phyloP scores from a whole-genome alignment of 2,329 filamentous ascomycete species.

The Aspergillus eucalypticola region DNA sequence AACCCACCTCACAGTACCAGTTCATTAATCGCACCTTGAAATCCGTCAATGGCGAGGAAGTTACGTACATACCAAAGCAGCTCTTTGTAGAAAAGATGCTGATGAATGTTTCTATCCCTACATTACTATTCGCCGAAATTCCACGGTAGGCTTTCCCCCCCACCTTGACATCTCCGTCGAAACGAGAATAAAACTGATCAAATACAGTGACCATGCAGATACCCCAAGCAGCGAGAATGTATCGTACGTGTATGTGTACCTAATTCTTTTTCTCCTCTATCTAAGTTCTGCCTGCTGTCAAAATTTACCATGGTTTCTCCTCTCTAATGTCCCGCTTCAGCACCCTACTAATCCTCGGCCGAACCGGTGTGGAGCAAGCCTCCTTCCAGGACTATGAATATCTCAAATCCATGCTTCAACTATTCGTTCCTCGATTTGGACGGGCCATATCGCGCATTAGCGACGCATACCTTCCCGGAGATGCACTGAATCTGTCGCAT shows the following conservation, averaged over 20 bases:
- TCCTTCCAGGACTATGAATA: constrained; percentile 5
- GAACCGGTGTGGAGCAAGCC: constrained; percentile 1
- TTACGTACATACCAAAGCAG: neutral
- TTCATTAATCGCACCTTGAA: neutral
- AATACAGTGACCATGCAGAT: too few relatives aligned
- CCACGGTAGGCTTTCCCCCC: neutral
- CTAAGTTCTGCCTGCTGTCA: too few relatives aligned
- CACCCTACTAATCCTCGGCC: neutral
- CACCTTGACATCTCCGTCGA: neutral
- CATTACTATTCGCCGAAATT: neutral
- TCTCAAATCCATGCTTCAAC: constrained; percentile 4
- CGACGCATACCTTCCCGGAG: constrained; percentile 1
- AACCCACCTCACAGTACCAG: neutral
- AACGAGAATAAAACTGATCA: too few relatives aligned
- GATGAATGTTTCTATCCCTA: constrained; percentile 1
- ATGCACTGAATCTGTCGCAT: neutral
- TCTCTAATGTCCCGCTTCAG: neutral
- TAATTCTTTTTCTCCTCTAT: too few relatives aligned
- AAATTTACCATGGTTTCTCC: too few relatives aligned
- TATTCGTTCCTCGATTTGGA: neutral
- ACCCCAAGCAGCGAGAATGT: neutral
- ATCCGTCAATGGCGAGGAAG: neutral
- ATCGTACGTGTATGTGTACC: neutral
- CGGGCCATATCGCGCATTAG: neutral
- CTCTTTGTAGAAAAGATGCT: constrained; percentile 4